phyloP scores from a whole-genome alignment of 2,329 filamentous ascomycete genomes.

The Penicillium aurantiogriseum region DNA sequence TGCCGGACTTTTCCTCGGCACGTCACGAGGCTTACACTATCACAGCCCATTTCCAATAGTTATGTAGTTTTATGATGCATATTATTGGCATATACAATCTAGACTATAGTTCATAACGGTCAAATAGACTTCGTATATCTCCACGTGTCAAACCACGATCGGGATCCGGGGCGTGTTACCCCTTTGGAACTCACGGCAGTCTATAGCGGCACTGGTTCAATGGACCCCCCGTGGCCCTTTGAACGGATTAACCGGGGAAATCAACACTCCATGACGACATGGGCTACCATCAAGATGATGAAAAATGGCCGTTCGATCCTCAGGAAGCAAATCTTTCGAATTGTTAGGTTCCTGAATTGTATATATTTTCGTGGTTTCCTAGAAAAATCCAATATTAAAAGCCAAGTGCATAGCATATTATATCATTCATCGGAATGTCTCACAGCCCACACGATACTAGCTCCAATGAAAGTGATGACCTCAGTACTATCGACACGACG shows the following conservation, averaged over 20 bases:
- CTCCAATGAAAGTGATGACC: constrained; percentile 7
- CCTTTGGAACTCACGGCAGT: not conserved
- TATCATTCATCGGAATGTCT: constrained; percentile 5
- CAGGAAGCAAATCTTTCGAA: not conserved
- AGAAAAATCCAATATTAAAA: not conserved
- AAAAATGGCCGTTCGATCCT: not conserved
- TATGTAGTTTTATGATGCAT: not conserved
- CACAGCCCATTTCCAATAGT: too few species aligned
- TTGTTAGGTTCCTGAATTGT: not conserved
- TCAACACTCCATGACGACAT: constrained; percentile 14
- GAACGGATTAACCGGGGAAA: constrained; percentile 12
- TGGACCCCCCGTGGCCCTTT: not conserved
- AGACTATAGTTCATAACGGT: not conserved
- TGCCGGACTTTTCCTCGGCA: not conserved
- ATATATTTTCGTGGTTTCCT: not conserved
- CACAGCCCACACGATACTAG: not conserved
- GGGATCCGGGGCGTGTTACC: not conserved
- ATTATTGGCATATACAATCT: not conserved
- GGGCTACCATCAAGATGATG: not conserved
- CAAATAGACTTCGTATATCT: not conserved
- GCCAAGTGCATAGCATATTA: not conserved
- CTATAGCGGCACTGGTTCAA: not conserved
- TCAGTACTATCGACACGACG: not conserved
- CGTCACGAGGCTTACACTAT: too few species aligned
- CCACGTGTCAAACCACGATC: not conserved